Evolutionary conservation across 805 yeast species (phyloP), one percentile per base, ranked within the genome.

Genomic region (Saccharomycopsis babjevae): DNA sequence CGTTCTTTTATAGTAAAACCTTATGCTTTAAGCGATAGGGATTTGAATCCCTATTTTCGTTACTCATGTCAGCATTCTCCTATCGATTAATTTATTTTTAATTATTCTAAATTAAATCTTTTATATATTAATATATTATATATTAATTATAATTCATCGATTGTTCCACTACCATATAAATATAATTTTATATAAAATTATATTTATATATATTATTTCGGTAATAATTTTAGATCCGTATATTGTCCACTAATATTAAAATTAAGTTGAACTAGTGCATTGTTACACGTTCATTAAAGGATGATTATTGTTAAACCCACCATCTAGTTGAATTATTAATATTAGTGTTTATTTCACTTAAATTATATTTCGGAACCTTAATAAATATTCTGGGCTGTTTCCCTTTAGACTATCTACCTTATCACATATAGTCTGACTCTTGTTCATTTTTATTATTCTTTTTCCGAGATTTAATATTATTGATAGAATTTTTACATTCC

Each of bases 1-100:
- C 68, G 69, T 66, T 20, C 63, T 65, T 68, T 67, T 63, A 56
- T 64, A 57, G 57, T 67, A 59, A 65, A 63, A 65, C 67, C 67
- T 67, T 62, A 67, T 65, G 66, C 57, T 59, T 65, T 61, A 62
- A 63, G 65, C 63, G 68, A 64, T 65, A 62, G 57, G 64, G 66
- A 54, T 67, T 62, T 43, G 32, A 28, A 52, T 59, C 64, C 62
- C 59, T 62, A 65, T 65, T 63, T 62, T 62, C 69, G 67, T 67
- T 67, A 67, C 70, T 67, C 68, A 67, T 67, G 70, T 65, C 64
- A 67, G 68, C 70, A 67, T 68, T 67, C 65, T 65, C 66, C 63
- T 42, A n/a, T 18, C 50, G 28, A 42, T 42, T 42, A 42, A 42
- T 42, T 42, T 42, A 42, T 42, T 20, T 42, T 42, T 42, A 42